Conservation (phyloP, 2,329 filamentous ascomycete species). For the Colletotrichum salicis region DNA sequence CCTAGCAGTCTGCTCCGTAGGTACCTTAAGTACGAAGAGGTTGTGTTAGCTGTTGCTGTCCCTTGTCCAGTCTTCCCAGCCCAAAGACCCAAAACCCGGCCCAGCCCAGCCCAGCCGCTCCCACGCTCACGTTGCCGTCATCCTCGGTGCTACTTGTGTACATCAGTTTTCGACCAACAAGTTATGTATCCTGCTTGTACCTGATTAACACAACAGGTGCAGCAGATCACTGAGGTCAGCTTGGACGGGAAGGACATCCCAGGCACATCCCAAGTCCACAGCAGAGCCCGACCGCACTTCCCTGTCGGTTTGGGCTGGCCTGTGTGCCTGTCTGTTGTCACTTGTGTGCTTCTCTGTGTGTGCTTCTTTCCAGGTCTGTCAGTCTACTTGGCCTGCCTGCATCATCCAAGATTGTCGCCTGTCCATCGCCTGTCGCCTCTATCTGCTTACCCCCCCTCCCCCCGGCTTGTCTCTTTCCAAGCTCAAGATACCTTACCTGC, state of each 20-base stretch:
- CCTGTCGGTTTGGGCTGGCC: slow-evolving; percentile 9
- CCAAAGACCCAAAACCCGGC: slow-evolving; percentile 23
- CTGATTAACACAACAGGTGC: background rate
- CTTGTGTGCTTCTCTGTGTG: background rate
- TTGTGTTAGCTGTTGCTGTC: background rate
- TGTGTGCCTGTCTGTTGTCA: background rate
- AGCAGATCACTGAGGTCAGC: background rate
- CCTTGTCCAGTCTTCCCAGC: slow-evolving; percentile 16
- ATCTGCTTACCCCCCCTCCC: slow-evolving; percentile 73
- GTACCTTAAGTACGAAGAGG: too few relatives aligned
- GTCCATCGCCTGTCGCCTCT: slow-evolving; percentile 42
- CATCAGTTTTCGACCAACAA: background rate
- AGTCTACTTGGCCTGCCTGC: slow-evolving; percentile 3
- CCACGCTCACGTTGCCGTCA: slow-evolving; percentile 24
- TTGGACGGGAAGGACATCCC: background rate
- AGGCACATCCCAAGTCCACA: slow-evolving; percentile 7
- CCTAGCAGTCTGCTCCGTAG: too few relatives aligned
- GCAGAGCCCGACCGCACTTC: slow-evolving; percentile 27
- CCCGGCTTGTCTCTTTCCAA: background rate
- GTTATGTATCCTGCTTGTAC: slow-evolving; percentile 1
- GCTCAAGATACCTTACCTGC: background rate
- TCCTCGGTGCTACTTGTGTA: slow-evolving; percentile 22
- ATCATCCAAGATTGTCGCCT: slow-evolving; percentile 30
- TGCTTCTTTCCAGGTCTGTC: background rate
- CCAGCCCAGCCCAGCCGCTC: slow-evolving; percentile 33